Conservation (phyloP, 129 eudicot genomes). For the Helichrysum umbraculigerum region DNA sequence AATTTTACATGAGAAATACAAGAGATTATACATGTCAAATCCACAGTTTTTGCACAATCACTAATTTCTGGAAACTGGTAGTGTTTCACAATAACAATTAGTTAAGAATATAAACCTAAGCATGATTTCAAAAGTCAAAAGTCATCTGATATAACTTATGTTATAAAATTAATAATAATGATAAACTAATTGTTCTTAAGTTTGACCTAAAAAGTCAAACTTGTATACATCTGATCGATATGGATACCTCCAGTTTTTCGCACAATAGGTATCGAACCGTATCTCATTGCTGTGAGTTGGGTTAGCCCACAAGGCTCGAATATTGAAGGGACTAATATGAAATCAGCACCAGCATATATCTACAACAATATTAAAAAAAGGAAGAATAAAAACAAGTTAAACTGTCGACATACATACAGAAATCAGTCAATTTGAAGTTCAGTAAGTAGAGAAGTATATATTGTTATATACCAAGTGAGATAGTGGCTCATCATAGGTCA, state of each 20-base stretch:
- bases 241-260: constrained; percentile 95
- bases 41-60: background rate
- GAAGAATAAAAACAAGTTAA: constrained; percentile 2
- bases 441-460: constrained; percentile 19
- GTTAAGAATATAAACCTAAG: background rate
- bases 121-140: background rate
- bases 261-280: constrained; percentile 90
- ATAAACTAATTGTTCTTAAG: background rate
- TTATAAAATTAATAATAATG: background rate
- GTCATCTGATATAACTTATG: background rate
- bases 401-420: background rate
- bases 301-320: constrained; percentile 99
- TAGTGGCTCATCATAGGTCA: constrained; percentile 93
- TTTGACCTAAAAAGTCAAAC: background rate
- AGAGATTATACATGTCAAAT: background rate
- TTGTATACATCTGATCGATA: background rate
- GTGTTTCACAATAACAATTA: background rate
- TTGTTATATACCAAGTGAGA: constrained; percentile 97
- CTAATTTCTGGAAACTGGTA: background rate
- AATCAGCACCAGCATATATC: constrained; percentile 97
- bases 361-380: constrained; percentile 16
- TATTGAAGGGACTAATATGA: constrained; percentile 94
- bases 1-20: background rate
- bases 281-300: constrained; percentile 99
- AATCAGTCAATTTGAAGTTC: constrained; percentile 1